Percentiles rank a stretch among this genome's conserved stretches.
phyloP scores from a whole-genome alignment of 2,329 filamentous ascomycete species.

The Trichocomaceae sp. region DNA sequence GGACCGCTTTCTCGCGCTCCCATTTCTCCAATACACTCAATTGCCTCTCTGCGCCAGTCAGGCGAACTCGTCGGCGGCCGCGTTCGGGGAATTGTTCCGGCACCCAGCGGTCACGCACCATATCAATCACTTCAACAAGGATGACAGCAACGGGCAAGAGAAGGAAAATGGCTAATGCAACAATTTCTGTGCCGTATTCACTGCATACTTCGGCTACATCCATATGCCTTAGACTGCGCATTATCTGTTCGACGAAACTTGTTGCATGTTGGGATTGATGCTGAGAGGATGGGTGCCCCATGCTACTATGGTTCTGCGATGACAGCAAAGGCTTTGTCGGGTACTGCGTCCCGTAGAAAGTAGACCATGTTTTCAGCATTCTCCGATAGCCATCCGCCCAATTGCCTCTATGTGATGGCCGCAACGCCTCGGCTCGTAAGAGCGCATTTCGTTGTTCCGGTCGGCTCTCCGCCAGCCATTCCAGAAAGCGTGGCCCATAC shows the following conservation, averaged over 20 bases:
- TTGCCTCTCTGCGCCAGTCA: slow-evolving; percentile 18
- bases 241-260: neutral
- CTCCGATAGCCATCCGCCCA: neutral
- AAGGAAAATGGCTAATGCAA: slow-evolving; percentile 18
- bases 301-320: neutral
- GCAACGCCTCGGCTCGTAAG: neutral
- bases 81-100: slow-evolving; percentile 18
- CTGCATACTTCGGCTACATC: slow-evolving; percentile 7
- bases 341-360: slow-evolving; percentile 7
- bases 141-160: slow-evolving; percentile 19
- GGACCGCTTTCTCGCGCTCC: slow-evolving; percentile 17
- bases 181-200: slow-evolving; percentile 17
- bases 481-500: neutral
- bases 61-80: slow-evolving; percentile 16
- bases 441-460: neutral
- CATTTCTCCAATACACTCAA: slow-evolving; percentile 16
- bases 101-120: slow-evolving; percentile 10
- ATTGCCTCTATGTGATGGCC: neutral
- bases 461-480: neutral
- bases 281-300: neutral
- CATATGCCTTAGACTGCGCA: neutral
- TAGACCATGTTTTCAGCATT: slow-evolving; percentile 1
- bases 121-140: slow-evolving; percentile 17
- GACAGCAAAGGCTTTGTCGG: neutral
- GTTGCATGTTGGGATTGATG: neutral